Percentiles rank a stretch among this genome's conserved stretches.
Conservation (phyloP, 2,329 filamentous ascomycete species). For the Exophiala oligosperma region DNA sequence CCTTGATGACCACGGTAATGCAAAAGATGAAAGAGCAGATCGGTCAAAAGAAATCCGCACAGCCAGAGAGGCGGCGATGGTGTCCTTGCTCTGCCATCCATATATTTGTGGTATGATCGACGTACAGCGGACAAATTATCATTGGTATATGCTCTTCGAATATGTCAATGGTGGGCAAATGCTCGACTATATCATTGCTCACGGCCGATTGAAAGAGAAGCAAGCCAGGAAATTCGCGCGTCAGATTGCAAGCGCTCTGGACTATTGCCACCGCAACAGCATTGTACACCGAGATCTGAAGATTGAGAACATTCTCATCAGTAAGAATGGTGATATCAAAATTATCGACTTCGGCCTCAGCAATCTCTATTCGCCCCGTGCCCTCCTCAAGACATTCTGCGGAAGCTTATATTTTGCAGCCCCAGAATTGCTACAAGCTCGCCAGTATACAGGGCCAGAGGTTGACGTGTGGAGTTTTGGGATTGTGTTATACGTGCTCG, state of each 20-base stretch:
- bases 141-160: conserved; percentile 99
- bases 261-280: conserved; percentile 97
- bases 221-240: conserved; percentile 96
- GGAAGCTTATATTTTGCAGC: conserved; percentile 97
- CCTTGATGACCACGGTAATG: conserved; percentile 74
- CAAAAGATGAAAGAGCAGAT: conserved; percentile 82
- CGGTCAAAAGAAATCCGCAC: conserved; percentile 96
- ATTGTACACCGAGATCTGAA: conserved; percentile 97
- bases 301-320: conserved; percentile 99
- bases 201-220: conserved; percentile 96
- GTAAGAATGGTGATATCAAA: conserved; percentile 98
- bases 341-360: conserved; percentile 98
- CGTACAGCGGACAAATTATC: conserved; percentile 91
- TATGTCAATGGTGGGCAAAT: conserved; percentile 99
- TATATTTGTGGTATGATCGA: conserved; percentile 96
- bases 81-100: conserved; percentile 88
- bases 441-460: conserved; percentile 92
- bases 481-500: conserved; percentile 93
- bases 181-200: conserved; percentile 99
- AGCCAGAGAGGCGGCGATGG: conserved; percentile 92
- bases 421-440: conserved; percentile 88
- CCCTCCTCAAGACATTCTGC: conserved; percentile 92
- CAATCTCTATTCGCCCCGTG: conserved; percentile 86
- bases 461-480: conserved; percentile 99
- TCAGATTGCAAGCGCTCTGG: conserved; percentile 92